Evolutionary conservation across 2,329 filamentous ascomycete species (phyloP), one percentile per base, ranked within the genome.

Genomic region (Polychaeton citri): DNA sequence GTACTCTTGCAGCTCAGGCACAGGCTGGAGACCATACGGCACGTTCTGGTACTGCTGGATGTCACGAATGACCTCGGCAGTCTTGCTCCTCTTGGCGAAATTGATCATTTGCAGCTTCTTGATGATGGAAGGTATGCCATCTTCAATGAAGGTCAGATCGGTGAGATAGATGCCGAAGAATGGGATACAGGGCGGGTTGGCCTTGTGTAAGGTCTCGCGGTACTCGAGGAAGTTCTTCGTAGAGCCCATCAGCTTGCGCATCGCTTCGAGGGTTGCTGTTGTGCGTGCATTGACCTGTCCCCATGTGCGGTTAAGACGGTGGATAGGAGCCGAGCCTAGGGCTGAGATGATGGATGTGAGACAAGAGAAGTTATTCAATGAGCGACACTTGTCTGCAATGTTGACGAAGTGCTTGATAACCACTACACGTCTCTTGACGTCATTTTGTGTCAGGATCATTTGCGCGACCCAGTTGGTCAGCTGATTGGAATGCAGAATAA

Each of bases 141-240:
- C 88, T 60, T 98, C 90, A 45, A 98, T 98, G 54, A 98, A 98
- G 1, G 88, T 96, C 39, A 98, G 68, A 64, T 98, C 90, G 39
- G 90, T 98, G 42, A 98, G 67, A 58, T 96, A 98, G 38, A 96
- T 88, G 87, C 88, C 90, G 54, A 98, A 93, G 63, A 98, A 98
- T 4, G 90, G 90, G 56, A 96, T 96, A 58, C 90, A 98, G 9
- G 90, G 90, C 13, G 90, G 90, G 50, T 94, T 94, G 18, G 88
- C 86, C 37, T 80, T 79, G 65, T 95, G 88, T 37, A 98, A 67
- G 19, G 85, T 79, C 56, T 96, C 90, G 57, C 90, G 76, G 60
- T 98, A 98, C 60, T 95, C 87, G 50, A 82, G 82, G 66, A 96
- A 98, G 61, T 98, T 98, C 67, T 93, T 95, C 32, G 86, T 94